Evolutionary conservation across 169 alveolate species (phyloP).

Genomic region (Plasmodium sp.): DNA sequence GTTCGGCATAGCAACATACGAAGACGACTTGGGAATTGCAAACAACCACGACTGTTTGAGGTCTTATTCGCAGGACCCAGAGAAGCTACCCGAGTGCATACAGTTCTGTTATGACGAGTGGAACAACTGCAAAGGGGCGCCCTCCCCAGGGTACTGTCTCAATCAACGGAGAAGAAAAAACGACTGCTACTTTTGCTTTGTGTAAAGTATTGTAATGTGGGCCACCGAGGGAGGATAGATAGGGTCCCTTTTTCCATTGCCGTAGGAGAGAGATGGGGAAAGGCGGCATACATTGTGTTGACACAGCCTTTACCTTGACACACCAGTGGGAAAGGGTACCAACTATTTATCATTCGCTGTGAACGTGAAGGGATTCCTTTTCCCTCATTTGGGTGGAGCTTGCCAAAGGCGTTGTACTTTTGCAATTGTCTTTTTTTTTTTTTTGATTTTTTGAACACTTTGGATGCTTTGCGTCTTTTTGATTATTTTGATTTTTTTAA

Average conservation of each 20-base stretch:
- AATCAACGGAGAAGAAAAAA: not conserved
- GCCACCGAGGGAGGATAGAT: not conserved
- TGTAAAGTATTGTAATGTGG: not conserved
- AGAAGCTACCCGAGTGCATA: not conserved
- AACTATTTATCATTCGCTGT: not conserved
- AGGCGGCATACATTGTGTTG: not conserved
- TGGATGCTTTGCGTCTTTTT: too few species aligned
- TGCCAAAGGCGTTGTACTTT: not conserved
- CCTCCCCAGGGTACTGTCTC: not conserved
- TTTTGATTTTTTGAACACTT: too few species aligned
- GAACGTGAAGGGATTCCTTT: not conserved
- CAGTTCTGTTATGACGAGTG: not conserved
- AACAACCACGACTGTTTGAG: not conserved
- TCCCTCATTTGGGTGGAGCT: not conserved
- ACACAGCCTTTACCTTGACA: not conserved
- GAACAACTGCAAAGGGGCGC: not conserved
- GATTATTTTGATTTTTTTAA: too few species aligned
- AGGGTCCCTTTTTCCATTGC: not conserved
- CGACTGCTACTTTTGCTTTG: not conserved
- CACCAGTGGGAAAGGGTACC: not conserved
- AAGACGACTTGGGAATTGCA: not conserved
- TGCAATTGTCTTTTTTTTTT: not conserved
- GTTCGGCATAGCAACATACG: not conserved
- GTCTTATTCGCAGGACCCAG: not conserved
- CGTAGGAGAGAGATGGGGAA: not conserved